These are phyloP conservation scores for Nicotiana undulata DNA, from an alignment of 257 asterid species.

Conservation along the genomic window DNA sequence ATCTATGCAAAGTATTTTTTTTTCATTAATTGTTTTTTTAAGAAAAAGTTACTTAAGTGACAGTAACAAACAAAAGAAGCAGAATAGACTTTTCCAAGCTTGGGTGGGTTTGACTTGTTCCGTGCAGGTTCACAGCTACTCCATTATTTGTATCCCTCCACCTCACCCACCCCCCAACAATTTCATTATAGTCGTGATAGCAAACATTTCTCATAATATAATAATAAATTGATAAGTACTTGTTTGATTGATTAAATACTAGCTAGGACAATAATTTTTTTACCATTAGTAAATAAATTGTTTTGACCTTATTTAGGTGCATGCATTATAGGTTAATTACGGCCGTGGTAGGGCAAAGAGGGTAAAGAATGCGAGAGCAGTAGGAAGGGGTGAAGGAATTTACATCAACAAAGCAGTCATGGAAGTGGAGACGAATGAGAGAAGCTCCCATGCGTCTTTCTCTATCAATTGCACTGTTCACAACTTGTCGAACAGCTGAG, in stretches of 20 bases:
- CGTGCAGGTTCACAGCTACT: neutral
- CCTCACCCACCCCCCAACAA: neutral
- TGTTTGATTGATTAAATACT: too few species aligned
- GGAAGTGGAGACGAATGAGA: conserved; percentile 12
- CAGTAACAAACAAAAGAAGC: neutral
- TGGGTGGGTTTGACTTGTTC: neutral
- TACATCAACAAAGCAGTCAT: conserved; percentile 14
- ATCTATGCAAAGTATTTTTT: too few species aligned
- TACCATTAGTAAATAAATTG: too few species aligned
- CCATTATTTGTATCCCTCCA: neutral
- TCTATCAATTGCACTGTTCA: neutral
- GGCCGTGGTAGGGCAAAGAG: neutral
- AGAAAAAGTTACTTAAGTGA: neutral
- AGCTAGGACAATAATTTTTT: too few species aligned
- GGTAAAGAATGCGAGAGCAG: neutral
- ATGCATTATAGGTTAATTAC: too few species aligned
- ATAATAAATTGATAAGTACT: too few species aligned
- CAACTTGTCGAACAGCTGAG: neutral
- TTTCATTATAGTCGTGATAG: neutral
- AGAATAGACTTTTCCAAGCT: neutral
- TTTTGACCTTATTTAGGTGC: too few species aligned
- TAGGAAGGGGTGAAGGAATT: neutral
- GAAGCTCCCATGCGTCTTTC: conserved; percentile 15
- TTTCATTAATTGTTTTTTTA: too few species aligned
- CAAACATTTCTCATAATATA: too few species aligned